A percentile compares a stretch with the other conserved stretches of the same genome.
These are phyloP conservation scores for Yarrowia phangngaensis DNA, from an alignment of 805 yeast genomes.

Conservation along the genomic window DNA sequence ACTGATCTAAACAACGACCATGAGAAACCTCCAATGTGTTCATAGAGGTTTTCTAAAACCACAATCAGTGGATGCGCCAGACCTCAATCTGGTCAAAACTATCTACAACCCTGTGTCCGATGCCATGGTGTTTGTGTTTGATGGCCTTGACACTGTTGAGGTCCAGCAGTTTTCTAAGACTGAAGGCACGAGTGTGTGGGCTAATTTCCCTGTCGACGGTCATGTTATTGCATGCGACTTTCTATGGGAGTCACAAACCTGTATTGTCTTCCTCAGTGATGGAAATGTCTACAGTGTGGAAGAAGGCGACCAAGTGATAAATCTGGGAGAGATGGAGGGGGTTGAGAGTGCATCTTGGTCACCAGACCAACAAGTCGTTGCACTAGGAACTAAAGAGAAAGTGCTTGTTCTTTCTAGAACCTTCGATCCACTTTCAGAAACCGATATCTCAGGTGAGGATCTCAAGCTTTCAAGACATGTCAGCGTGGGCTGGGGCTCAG, in stretches of 20 bases:
- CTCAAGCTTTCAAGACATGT: constrained; percentile 73
- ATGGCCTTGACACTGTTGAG: constrained; percentile 56
- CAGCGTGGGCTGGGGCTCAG: constrained; percentile 97
- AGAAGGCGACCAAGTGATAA: constrained; percentile 43
- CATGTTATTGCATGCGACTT: constrained; percentile 56
- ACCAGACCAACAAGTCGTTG: constrained; percentile 82
- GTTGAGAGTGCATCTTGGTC: constrained; percentile 78
- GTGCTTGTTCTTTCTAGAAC: constrained; percentile 65
- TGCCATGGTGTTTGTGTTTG: constrained; percentile 61
- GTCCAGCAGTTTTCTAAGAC: constrained; percentile 56
- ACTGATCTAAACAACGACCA: constrained; percentile 1
- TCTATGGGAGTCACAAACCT: constrained; percentile 63
- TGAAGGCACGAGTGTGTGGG: constrained; percentile 37
- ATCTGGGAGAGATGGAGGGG: constrained; percentile 61
- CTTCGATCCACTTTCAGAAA: constrained; percentile 76
- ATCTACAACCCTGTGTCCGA: constrained; percentile 74
- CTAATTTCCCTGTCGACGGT: constrained; percentile 35
- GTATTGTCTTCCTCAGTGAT: constrained; percentile 60
- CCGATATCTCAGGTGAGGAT: constrained; percentile 56
- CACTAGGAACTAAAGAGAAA: constrained; percentile 57
- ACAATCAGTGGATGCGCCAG: constrained; percentile 60
- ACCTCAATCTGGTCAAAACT: constrained; percentile 47
- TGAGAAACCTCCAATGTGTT: constrained; percentile 34
- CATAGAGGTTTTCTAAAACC: constrained; percentile 42
- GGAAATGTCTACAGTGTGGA: constrained; percentile 64